phyloP scores from a whole-genome alignment of 2,329 filamentous ascomycete genomes.

The Phialocephala sp. region DNA sequence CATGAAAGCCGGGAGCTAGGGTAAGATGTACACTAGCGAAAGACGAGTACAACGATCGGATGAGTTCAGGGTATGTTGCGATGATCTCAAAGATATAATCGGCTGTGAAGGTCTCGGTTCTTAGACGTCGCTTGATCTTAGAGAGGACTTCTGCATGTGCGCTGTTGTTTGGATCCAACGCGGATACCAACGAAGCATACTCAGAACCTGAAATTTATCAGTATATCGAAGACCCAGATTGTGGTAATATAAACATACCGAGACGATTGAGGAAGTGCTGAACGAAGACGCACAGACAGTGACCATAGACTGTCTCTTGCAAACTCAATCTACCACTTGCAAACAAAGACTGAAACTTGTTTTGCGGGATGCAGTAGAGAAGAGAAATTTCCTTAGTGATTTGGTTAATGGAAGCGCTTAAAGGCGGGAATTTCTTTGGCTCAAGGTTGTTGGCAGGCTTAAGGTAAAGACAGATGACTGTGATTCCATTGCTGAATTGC shows the following conservation, averaged over 20 bases:
- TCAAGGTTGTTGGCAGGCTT: constrained; percentile 69
- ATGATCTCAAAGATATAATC: constrained; percentile 99
- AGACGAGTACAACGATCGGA: constrained; percentile 86
- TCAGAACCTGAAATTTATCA: constrained; percentile 62
- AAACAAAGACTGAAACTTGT: constrained; percentile 92
- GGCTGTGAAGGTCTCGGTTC: constrained; percentile 95
- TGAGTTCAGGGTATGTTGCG: constrained; percentile 83
- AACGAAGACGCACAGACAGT: constrained; percentile 97
- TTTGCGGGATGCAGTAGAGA: constrained; percentile 96
- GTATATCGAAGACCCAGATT: neutral
- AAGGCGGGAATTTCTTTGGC: constrained; percentile 70
- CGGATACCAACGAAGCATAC: constrained; percentile 83
- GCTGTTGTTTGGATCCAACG: constrained; percentile 81
- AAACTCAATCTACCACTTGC: constrained; percentile 84
- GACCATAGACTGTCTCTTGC: constrained; percentile 96
- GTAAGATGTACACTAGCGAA: constrained; percentile 86
- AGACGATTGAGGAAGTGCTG: constrained; percentile 98
- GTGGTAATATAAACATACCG: constrained; percentile 49
- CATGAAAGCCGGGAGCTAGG: constrained; percentile 56
- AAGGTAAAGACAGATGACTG: constrained; percentile 94
- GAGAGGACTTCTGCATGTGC: constrained; percentile 82
- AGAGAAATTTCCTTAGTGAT: constrained; percentile 99
- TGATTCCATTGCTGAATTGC: constrained; percentile 98
- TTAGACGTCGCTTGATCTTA: constrained; percentile 93
- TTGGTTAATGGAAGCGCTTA: constrained; percentile 95